These are phyloP conservation scores for Lentithecium fluviatile DNA, from an alignment of 495 filamentous ascomycete species.

Conservation along the genomic window DNA sequence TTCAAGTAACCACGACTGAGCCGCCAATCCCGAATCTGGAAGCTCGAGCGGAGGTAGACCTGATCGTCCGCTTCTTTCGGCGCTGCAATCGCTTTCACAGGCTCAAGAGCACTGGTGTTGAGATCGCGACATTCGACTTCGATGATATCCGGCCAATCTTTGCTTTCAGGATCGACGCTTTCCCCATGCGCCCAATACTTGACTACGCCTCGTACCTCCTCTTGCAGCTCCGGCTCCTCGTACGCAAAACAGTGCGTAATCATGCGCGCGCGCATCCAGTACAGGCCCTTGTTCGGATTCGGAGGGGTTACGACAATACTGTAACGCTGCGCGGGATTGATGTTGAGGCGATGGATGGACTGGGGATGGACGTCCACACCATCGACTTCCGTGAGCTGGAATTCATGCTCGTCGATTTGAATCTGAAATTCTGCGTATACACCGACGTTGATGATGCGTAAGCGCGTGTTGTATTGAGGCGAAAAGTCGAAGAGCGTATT, in stretches of 20 bases:
- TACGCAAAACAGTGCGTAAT: constrained; percentile 56
- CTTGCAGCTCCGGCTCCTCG: constrained; percentile 37
- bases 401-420: constrained; percentile 36
- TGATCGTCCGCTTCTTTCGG: constrained; percentile 48
- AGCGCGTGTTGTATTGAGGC: constrained; percentile 33
- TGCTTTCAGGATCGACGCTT: constrained; percentile 30
- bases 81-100: constrained; percentile 44
- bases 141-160: constrained; percentile 44
- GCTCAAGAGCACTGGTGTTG: constrained; percentile 44
- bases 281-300: constrained; percentile 38
- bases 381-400: constrained; percentile 33
- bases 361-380: constrained; percentile 28
- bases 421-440: constrained; percentile 33
- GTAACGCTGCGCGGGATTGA: constrained; percentile 43
- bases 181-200: constrained; percentile 26
- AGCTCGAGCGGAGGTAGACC: constrained; percentile 52
- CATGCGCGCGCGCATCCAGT: constrained; percentile 62
- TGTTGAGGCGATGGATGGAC: constrained; percentile 38
- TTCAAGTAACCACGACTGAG: constrained; percentile 58
- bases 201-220: constrained; percentile 37
- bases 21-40: constrained; percentile 56
- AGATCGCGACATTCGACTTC: constrained; percentile 50
- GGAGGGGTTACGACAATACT: constrained; percentile 41
- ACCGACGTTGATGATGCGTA: constrained; percentile 42
- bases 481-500: constrained; percentile 33